Evolutionary conservation across 1,139 yeast species (phyloP), one percentile per base, ranked within the genome.

Genomic region (Protomyces inundatus): DNA sequence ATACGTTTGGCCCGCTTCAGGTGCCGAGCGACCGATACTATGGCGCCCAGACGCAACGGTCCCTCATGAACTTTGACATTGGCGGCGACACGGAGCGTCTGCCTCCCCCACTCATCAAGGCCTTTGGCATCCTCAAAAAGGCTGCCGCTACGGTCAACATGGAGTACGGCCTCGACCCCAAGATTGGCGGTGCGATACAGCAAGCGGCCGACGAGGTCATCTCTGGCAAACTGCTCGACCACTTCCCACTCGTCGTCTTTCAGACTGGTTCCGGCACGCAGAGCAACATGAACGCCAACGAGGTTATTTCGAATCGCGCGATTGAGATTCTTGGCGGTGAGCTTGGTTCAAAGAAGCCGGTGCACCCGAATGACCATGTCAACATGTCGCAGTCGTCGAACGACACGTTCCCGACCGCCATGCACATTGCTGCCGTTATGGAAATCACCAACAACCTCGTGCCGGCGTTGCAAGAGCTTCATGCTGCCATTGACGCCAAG

Each of bases 181-280:
- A 86, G 77, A 75, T 93, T 58, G 86, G 96, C 14, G 79, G 79
- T 57, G 97, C 96, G 65, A 93, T 93, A 74, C 87, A 88, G 78
- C 82, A 85, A 75, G 98, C 98, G 64, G 98, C 98, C 65, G 87
- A 90, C 71, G 98, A 93, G 77, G 98, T 93, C 33, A 81, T 88
- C 64, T 89, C 86, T 71, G 98, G 98, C 70, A 88, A 90, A 77
- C 83, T 93, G 75, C 83, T 86, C 69, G 96, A 87, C 70, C 96
- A 95, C 76, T 93, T 93, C 86, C 98, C 98, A 66, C 82, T 93
- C 76, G 98, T 93, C 68, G 97, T 93, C 58, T 93, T 89, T 86
- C 98, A 93, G 81, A 93, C 98, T 66, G 98, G 98, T 66, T 89
- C 97, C 23, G 98, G 98, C 76, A 93, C 98, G 67, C 98, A 93